Evolutionary conservation across 2,329 filamentous ascomycete genomes (phyloP).

Genomic region (Monosporascus ibericus): DNA sequence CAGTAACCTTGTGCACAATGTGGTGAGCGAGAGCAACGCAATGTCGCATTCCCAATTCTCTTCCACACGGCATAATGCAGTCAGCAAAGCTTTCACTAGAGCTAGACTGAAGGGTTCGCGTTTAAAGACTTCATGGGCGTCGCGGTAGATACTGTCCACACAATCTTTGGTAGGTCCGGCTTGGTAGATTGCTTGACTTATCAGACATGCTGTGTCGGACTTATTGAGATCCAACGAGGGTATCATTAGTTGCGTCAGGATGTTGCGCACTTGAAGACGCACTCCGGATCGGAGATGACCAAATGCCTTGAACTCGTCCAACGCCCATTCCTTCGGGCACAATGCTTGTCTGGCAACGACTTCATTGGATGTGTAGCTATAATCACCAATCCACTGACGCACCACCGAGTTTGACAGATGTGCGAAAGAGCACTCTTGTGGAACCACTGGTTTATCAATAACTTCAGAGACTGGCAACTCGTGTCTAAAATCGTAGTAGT

Average conservation of each 20-base stretch:
- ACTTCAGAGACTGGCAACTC: not conserved
- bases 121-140: not conserved
- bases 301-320: conserved; percentile 4
- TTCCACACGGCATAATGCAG: not conserved
- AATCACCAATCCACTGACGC: conserved; percentile 1
- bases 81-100: not conserved
- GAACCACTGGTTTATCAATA: not conserved
- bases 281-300: conserved; percentile 4
- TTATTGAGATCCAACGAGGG: conserved; percentile 1
- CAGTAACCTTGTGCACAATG: not conserved
- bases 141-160: not conserved
- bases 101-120: not conserved
- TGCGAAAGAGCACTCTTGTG: conserved; percentile 1
- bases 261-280: conserved; percentile 2
- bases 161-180: conserved; percentile 1
- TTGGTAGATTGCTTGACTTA: conserved; percentile 1
- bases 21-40: not conserved
- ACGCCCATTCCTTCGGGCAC: not conserved
- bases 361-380: conserved; percentile 2
- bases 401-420: not conserved
- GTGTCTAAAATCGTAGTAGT: not conserved
- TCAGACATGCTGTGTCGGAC: not conserved
- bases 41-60: conserved; percentile 4
- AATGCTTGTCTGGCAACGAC: not conserved
- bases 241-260: conserved; percentile 1